Evolutionary conservation across 1,139 yeast genomes (phyloP).

Genomic region (Kodamaea sp.): DNA sequence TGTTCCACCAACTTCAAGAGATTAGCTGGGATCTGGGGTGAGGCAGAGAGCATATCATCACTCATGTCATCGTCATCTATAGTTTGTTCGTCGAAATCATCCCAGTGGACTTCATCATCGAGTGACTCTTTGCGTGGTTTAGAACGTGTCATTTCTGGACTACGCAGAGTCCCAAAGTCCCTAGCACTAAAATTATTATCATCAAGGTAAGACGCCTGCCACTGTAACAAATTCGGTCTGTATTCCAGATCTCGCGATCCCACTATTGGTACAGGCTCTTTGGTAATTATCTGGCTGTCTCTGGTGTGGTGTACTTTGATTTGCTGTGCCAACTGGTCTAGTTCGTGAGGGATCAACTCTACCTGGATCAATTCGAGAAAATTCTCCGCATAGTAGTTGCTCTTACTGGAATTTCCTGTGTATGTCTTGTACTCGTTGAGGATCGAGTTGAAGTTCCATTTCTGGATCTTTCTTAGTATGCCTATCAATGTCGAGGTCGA

Average conservation of each 20-base stretch:
- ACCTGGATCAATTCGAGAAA: conserved; percentile 72
- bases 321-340: conserved; percentile 30
- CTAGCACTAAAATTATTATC: not conserved
- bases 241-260: not conserved
- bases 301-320: conserved; percentile 12
- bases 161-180: conserved; percentile 1
- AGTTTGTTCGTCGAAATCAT: conserved; percentile 17
- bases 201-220: conserved; percentile 6
- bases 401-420: conserved; percentile 61
- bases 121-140: conserved; percentile 16
- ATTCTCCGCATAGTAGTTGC: conserved; percentile 77
- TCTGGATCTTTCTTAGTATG: conserved; percentile 74
- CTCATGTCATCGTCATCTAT: conserved; percentile 49
- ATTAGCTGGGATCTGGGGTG: conserved; percentile 69
- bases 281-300: conserved; percentile 5
- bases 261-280: not conserved
- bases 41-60: conserved; percentile 56
- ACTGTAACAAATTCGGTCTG: conserved; percentile 5
- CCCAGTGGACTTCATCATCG: conserved; percentile 14
- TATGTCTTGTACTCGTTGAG: conserved; percentile 82
- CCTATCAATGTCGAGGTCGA: conserved; percentile 81
- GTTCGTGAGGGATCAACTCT: conserved; percentile 49
- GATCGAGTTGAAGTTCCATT: conserved; percentile 85
- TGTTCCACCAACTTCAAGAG: conserved; percentile 56
- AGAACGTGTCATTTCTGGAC: conserved; percentile 7